Evolutionary conservation across 2,329 filamentous ascomycete species (phyloP).

Genomic region (Sclerotinia spermophila): DNA sequence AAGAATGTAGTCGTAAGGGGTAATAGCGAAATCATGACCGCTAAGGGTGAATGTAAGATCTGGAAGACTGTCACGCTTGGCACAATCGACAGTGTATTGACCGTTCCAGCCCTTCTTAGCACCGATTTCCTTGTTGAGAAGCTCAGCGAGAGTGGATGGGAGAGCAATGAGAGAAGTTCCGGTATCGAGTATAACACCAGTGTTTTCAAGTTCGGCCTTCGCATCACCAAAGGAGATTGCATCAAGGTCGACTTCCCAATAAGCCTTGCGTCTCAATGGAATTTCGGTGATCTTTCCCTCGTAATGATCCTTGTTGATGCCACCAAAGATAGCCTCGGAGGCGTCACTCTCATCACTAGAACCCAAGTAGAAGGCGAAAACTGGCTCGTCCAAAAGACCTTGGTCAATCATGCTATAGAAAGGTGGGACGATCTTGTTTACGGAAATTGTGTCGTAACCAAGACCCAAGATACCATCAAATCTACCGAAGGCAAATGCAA

Average conservation of each 20-base stretch:
- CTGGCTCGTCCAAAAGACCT: slow-evolving; percentile 81
- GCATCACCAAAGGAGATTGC: slow-evolving; percentile 84
- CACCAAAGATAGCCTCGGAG: slow-evolving; percentile 88
- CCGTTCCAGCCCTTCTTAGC: slow-evolving; percentile 98
- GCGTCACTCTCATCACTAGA: slow-evolving; percentile 62
- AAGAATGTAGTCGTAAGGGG: slow-evolving; percentile 87
- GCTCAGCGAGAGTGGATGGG: slow-evolving; percentile 84
- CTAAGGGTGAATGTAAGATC: slow-evolving; percentile 88
- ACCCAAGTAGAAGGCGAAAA: slow-evolving; percentile 96
- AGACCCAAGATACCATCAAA: slow-evolving; percentile 97
- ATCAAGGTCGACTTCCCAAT: slow-evolving; percentile 98
- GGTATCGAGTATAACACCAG: slow-evolving; percentile 95
- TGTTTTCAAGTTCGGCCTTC: slow-evolving; percentile 85
- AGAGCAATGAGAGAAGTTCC: slow-evolving; percentile 97
- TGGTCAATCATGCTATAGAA: slow-evolving; percentile 97
- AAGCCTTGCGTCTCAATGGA: slow-evolving; percentile 94
- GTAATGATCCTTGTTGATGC: slow-evolving; percentile 75
- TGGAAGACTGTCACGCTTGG: slow-evolving; percentile 75
- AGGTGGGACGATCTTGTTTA: slow-evolving; percentile 89
- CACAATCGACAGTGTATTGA: slow-evolving; percentile 92
- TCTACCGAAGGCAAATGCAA: slow-evolving; percentile 95
- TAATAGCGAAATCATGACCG: slow-evolving; percentile 90
- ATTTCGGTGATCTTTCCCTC: slow-evolving; percentile 88
- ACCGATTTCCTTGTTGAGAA: slow-evolving; percentile 95
- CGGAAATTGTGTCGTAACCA: slow-evolving; percentile 93